Evolutionary conservation across 345 rosid genomes (phyloP).

Genomic region (Populus pruinosa): DNA sequence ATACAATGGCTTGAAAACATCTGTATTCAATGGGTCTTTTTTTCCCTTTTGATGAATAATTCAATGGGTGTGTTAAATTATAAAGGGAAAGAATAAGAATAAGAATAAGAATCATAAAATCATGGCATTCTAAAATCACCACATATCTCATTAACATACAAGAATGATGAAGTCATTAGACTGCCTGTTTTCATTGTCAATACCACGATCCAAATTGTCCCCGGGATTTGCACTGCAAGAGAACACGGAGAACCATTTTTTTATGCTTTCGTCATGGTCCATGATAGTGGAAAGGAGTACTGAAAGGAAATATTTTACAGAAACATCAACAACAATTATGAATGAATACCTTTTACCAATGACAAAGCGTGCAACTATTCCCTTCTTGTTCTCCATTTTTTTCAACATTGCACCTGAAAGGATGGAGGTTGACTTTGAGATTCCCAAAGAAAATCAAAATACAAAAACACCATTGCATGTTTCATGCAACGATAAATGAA

Average conservation of each 20-base stretch:
- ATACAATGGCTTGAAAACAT: neutral
- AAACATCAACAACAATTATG: neutral
- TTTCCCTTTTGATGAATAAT: neutral
- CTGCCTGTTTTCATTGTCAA: conserved; percentile 65
- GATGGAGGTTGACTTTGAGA: neutral
- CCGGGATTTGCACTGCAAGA: conserved; percentile 49
- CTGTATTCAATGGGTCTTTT: too few species aligned
- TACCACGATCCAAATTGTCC: conserved; percentile 53
- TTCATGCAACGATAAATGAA: neutral
- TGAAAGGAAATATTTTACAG: neutral
- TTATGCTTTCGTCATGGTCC: neutral
- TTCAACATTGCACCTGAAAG: conserved; percentile 21
- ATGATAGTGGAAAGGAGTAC: neutral
- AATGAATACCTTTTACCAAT: conserved; percentile 26
- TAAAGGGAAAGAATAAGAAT: neutral
- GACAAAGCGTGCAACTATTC: conserved; percentile 24
- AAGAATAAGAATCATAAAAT: neutral
- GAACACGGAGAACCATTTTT: neutral
- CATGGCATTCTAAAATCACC: neutral
- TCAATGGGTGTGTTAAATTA: neutral
- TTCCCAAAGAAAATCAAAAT: neutral
- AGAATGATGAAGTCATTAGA: conserved; percentile 63
- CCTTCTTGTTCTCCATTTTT: conserved; percentile 26
- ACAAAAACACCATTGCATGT: neutral
- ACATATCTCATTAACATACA: conserved; percentile 39